phyloP scores from a whole-genome alignment of 2,329 filamentous ascomycete species.

The Neodidymelliopsis sp. region DNA sequence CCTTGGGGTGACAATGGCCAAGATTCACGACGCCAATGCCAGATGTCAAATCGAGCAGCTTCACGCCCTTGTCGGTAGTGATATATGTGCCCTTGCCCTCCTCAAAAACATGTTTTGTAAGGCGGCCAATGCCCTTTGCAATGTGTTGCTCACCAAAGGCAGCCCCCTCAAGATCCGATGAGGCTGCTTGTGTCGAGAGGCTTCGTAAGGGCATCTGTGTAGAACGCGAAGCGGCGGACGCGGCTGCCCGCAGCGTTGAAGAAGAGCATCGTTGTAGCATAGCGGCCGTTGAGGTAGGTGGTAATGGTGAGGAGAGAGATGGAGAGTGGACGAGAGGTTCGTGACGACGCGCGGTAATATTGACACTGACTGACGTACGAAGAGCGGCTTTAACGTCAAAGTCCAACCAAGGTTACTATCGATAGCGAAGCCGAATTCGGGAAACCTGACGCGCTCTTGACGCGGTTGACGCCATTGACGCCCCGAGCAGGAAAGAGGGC shows the following conservation, averaged over 20 bases:
- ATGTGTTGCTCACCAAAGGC: conserved; percentile 40
- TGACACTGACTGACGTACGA: background rate
- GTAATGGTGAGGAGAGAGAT: background rate
- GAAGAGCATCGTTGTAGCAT: conserved; percentile 22
- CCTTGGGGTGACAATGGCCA: conserved; percentile 42
- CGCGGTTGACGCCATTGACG: conserved; percentile 19
- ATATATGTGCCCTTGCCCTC: conserved; percentile 40
- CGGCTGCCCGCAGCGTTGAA: conserved; percentile 23
- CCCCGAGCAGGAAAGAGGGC: background rate
- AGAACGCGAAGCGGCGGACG: conserved; percentile 17
- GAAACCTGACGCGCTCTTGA: conserved; percentile 7
- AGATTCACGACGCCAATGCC: conserved; percentile 42
- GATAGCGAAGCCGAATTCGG: conserved; percentile 15
- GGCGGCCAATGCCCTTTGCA: conserved; percentile 40
- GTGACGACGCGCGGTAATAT: background rate
- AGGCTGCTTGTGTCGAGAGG: conserved; percentile 27
- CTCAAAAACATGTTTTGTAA: conserved; percentile 42
- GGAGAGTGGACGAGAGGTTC: background rate
- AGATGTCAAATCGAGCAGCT: conserved; percentile 40
- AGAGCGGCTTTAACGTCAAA: background rate
- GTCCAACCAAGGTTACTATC: conserved; percentile 5
- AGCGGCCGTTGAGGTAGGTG: background rate
- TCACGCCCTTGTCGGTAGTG: conserved; percentile 41
- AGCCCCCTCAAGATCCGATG: conserved; percentile 29
- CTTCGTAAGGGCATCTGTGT: conserved; percentile 16